Base-by-base conservation (phyloP, 768 basidiomycete genomes). In the Naganishia friedmannii region DNA sequence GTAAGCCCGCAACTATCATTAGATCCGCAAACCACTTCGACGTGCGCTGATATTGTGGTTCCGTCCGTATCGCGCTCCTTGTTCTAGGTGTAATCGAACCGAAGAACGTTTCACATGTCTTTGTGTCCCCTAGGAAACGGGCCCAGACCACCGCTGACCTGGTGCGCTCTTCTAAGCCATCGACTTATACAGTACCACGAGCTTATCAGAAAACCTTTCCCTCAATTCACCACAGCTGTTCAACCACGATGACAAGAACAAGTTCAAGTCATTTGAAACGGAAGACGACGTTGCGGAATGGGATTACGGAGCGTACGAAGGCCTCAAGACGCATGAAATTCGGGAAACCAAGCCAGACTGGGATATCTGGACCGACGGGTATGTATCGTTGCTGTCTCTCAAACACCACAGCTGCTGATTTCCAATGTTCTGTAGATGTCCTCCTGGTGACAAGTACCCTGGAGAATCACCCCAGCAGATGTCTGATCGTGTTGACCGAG, bases 231-330 rank as follows among this genome's bases (percentile, higher is more conserved):
- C 13, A 28, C 55, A 78, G 79, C 75, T 80, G 5, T 80, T 80
- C 70, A 75, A 75, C 39, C 74, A 74, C 23, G 72, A 78, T 68
- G 69, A 68, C 17, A 76, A 74, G 5, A 32, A 70, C 17, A 72
- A 74, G 48, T 77, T 67, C 42, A 60, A 73, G 51, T 54, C 73
- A 10, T 74, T 77, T 31, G 51, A 67, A 31, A 79, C 78, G 4
- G 74, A 75, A 19, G 73, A 75, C 17, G 76, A 77, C 39, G 77
- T 81, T 7, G 63, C 83, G 89, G 51, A 93, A 90, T 77, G 93
- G 92, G 90, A 95, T 76, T 95, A 83, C 83, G 90, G 94, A 12
- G 87, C 90, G 9, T 96, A 91, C 76, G 93, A 95, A 78, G 93
- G 93, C 6, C 85, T 93, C 51, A 78, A 85, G 31, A 83, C 88